Evolutionary conservation across 768 basidiomycete species (phyloP), one percentile per base, ranked within the genome.

Genomic region (Collybiopsis confluens): DNA sequence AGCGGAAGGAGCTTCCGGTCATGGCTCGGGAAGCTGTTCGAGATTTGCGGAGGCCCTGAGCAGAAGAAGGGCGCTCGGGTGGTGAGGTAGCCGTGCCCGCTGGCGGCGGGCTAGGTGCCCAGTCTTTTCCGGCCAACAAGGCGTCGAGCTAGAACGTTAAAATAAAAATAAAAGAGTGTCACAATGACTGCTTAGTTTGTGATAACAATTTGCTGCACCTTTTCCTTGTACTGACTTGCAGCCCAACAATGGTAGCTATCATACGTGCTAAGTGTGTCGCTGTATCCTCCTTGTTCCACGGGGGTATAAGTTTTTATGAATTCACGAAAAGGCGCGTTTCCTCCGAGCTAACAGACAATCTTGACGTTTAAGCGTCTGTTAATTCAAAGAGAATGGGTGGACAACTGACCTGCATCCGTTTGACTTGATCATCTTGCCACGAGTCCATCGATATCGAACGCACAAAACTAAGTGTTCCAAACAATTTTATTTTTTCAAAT

Each of bases 401-500:
- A 44, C 45, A 53, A 65, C 73, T 48, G 45, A 93, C 92, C 83
- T 90, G 86, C 93, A 99, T 98, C 58, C 90, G 80, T 62, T 68
- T 85, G 58, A 92, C 73, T 69, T 97, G 93, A 55, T 95, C 92
- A 35, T 85, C 81, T 59, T 90, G 86, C 92, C 94, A 97, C 59
- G 92, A 89, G 71, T 97, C 95, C 95, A 97, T 98, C 51, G 93
- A 93, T 58, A 94, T 83, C 38, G 90, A 92, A 65, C 94, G 80
- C 52, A 96, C 91, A 69, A 94, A 96, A 67, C 89, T 91, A 70
- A 42, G 58, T 23, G 54, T 69, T 53, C n/a, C n/a, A n/a, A n/a
- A n/a, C n/a, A n/a, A n/a, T n/a, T n/a, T n/a, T n/a, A n/a, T n/a
- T n/a, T n/a, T n/a, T n/a, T n/a, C n/a, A n/a, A n/a, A n/a, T n/a